Percentiles rank a stretch among this genome's conserved stretches.
These are phyloP conservation scores for Gossypium aridum DNA, from an alignment of 441 rosid species.

Conservation along the genomic window DNA sequence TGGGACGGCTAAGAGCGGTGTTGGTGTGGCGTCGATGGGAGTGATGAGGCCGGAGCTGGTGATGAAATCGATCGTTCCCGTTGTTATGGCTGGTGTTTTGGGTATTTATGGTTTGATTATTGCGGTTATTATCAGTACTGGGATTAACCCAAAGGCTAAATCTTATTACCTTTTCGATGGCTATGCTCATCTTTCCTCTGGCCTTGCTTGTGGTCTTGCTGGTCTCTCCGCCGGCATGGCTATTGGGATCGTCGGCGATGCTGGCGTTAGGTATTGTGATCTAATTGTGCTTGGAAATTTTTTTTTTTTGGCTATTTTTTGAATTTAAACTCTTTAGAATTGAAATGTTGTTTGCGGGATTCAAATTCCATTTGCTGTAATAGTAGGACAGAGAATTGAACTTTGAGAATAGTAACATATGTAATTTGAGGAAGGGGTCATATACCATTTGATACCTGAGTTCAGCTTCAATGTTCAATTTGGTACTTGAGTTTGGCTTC, in stretches of 20 bases:
- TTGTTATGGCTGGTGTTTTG: slow-evolving; percentile 65
- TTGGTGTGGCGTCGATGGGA: slow-evolving; percentile 66
- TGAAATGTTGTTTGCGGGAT: background rate
- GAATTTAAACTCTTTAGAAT: background rate
- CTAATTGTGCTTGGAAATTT: background rate
- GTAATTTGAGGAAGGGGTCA: background rate
- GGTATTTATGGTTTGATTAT: slow-evolving; percentile 66
- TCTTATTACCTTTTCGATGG: slow-evolving; percentile 64
- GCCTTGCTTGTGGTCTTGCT: slow-evolving; percentile 66
- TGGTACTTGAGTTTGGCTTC: too few species aligned
- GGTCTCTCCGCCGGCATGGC: slow-evolving; percentile 78
- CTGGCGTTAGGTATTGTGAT: slow-evolving; percentile 46
- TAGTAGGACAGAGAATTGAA: background rate
- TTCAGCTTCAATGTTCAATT: too few species aligned
- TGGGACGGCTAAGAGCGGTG: slow-evolving; percentile 59
- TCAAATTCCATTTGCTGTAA: background rate
- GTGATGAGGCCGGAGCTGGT: slow-evolving; percentile 69
- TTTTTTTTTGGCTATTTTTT: too few species aligned
- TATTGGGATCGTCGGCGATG: slow-evolving; percentile 54
- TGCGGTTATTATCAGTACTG: slow-evolving; percentile 64
- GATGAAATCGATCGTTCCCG: slow-evolving; percentile 67
- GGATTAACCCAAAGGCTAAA: slow-evolving; percentile 58
- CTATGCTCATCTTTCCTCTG: slow-evolving; percentile 63
- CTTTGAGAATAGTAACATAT: background rate
- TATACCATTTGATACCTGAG: too few species aligned